Conservation (phyloP, 768 basidiomycete genomes). For the Phaffia tasmanica region DNA sequence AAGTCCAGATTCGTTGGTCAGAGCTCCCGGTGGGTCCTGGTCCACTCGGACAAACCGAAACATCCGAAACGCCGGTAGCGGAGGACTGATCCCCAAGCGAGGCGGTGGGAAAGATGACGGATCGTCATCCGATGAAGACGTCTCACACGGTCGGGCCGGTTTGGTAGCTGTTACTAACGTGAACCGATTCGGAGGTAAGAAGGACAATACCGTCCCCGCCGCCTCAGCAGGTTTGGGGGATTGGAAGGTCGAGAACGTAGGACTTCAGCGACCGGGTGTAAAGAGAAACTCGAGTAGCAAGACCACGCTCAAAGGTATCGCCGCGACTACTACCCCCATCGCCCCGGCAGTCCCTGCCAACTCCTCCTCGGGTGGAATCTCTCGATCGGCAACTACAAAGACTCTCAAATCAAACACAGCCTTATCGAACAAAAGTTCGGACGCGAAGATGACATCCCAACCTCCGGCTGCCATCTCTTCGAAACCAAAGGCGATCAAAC, state of each 20-base stretch:
- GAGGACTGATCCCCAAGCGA: conserved; percentile 4
- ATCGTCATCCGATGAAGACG: conserved; percentile 16
- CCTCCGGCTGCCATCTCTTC: neutral
- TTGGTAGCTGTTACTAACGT: conserved; percentile 26
- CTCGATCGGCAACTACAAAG: conserved; percentile 1
- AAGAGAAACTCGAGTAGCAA: conserved; percentile 22
- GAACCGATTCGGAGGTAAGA: conserved; percentile 1
- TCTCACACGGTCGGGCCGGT: neutral
- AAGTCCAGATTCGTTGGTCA: conserved; percentile 22
- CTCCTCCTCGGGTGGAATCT: neutral
- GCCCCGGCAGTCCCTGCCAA: neutral
- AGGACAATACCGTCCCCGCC: neutral
- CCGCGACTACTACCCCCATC: neutral
- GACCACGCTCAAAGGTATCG: conserved; percentile 17
- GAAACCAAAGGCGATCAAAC: no score
- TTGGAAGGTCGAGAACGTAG: conserved; percentile 14
- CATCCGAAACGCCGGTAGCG: conserved; percentile 3
- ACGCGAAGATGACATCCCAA: neutral
- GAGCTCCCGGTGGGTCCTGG: neutral
- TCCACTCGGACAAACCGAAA: conserved; percentile 23
- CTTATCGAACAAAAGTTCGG: neutral
- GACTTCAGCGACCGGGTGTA: conserved; percentile 14
- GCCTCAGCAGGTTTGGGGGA: neutral
- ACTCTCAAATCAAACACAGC: conserved; percentile 4
- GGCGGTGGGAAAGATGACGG: neutral